These are phyloP conservation scores for Alternaria novae-zelandiae DNA, from an alignment of 2,329 filamentous ascomycete genomes.

Conservation along the genomic window DNA sequence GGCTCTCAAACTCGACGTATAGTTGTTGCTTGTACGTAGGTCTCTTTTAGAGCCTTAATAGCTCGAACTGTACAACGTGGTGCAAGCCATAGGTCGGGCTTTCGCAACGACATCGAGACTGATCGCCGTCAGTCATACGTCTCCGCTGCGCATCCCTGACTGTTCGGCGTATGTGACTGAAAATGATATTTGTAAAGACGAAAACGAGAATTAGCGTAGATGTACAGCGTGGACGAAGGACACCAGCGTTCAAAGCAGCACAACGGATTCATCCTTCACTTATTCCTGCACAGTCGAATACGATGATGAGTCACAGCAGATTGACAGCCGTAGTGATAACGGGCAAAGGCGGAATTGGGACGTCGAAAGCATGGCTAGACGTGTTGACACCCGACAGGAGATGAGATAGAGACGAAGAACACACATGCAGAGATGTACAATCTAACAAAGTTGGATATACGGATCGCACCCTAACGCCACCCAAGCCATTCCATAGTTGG, in stretches of 20 bases:
- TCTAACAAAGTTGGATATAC: constrained; percentile 37
- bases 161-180: no score
- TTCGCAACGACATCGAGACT: no score
- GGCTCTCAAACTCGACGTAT: no score
- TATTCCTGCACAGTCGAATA: neutral
- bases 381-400: neutral
- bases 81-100: no score
- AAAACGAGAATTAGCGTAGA: no score
- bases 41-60: no score
- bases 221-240: neutral
- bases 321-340: neutral
- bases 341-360: neutral
- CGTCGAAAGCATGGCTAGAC: neutral
- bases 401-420: neutral
- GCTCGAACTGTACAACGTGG: no score
- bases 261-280: neutral
- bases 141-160: no score
- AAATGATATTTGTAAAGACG: no score
- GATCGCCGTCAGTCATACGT: no score
- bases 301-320: neutral
- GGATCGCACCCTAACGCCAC: constrained; percentile 38
- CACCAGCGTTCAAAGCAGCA: neutral
- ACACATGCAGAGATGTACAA: constrained; percentile 21
- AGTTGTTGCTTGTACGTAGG: no score
- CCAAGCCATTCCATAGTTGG: constrained; percentile 33